Percentiles rank a stretch among this genome's conserved stretches.
Conservation (phyloP, 306 rosid genomes). For the Medicago lupulina region DNA sequence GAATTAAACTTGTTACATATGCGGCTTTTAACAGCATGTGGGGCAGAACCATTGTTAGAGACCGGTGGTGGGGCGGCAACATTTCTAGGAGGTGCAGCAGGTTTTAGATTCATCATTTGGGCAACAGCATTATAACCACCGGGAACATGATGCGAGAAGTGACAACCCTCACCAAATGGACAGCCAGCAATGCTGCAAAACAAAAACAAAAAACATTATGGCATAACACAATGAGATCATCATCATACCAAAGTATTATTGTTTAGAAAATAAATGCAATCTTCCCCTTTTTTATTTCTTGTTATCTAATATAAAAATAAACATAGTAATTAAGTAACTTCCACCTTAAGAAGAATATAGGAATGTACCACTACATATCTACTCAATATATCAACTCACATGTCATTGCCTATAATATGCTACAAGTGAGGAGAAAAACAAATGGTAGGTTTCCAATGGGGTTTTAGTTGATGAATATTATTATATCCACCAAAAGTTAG, state of each 20-base stretch:
- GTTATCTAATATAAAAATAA: slow-evolving; percentile 9
- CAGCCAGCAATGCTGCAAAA: slow-evolving; percentile 92
- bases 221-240: slow-evolving; percentile 45
- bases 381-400: too few species aligned
- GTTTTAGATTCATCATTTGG: slow-evolving; percentile 81
- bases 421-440: not conserved
- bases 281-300: not conserved
- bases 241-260: slow-evolving; percentile 8
- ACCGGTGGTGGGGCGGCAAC: slow-evolving; percentile 52
- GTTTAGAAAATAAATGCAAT: not conserved
- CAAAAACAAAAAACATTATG: not conserved
- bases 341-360: not conserved
- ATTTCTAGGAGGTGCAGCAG: slow-evolving; percentile 72
- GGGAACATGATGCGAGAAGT: slow-evolving; percentile 87
- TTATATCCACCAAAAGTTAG: not conserved
- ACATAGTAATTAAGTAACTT: not conserved
- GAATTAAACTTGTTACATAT: slow-evolving; percentile 28
- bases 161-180: slow-evolving; percentile 97
- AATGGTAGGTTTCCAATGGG: not conserved
- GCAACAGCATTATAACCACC: slow-evolving; percentile 93
- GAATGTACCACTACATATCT: too few species aligned
- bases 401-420: too few species aligned
- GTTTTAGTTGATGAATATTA: not conserved
- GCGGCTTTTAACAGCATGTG: slow-evolving; percentile 41
- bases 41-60: slow-evolving; percentile 63